phyloP scores from a whole-genome alignment of 139 green algal genomes.

The Chara braunii region DNA sequence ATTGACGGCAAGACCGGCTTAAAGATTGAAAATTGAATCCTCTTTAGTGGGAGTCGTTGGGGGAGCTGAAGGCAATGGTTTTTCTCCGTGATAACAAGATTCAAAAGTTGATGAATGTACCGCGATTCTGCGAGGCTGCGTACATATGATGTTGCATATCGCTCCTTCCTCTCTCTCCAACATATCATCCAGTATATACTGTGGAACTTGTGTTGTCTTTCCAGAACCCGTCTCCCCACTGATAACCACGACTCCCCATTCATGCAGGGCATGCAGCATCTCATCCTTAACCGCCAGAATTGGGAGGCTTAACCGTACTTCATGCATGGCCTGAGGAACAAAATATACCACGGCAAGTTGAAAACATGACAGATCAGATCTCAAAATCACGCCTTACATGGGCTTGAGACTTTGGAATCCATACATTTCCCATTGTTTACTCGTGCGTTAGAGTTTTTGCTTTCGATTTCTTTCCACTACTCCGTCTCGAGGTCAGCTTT shows the following conservation, averaged over 20 bases:
- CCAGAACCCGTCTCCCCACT: constrained; percentile 82
- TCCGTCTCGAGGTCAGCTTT: too few relatives aligned
- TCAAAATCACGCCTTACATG: background rate
- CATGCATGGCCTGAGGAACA: background rate
- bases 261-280: constrained; percentile 54
- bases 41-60: too few relatives aligned
- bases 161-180: constrained; percentile 47
- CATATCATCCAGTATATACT: constrained; percentile 80
- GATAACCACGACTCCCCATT: constrained; percentile 67
- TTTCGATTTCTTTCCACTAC: too few relatives aligned
- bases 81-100: too few relatives aligned
- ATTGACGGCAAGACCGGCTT: too few relatives aligned
- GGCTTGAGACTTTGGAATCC: background rate
- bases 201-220: constrained; percentile 84
- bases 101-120: too few relatives aligned
- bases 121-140: constrained; percentile 81
- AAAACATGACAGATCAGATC: background rate
- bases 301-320: constrained; percentile 9
- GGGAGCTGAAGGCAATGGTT: too few relatives aligned
- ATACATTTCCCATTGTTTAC: background rate
- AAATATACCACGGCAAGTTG: background rate
- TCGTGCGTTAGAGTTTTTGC: background rate
- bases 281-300: constrained; percentile 37
- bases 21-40: too few relatives aligned
- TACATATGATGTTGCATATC: constrained; percentile 78